Conservation (phyloP, 2,329 filamentous ascomycete genomes). For the Sporothrix brunneoviolacea region DNA sequence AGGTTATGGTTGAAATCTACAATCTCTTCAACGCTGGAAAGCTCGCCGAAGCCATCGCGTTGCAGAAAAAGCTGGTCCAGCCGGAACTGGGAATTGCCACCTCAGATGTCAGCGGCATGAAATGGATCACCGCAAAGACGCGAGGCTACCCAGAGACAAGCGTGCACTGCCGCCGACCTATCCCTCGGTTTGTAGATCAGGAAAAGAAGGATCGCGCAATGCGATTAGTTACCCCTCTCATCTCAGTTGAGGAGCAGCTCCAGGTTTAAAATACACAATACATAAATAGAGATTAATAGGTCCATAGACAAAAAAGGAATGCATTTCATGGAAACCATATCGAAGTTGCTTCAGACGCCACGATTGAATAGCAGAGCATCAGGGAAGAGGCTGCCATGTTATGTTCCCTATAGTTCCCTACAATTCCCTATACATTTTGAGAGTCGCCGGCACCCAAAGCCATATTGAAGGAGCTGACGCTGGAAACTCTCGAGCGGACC, state of each 20-base stretch:
- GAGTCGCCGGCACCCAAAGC: no score
- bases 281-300: no score
- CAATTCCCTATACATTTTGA: no score
- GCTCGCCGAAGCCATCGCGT: background rate
- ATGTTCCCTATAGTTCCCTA: no score
- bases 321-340: no score
- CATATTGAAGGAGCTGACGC: no score
- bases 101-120: background rate
- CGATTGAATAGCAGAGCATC: no score
- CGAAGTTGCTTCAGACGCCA: no score
- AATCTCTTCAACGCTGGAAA: background rate
- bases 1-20: background rate
- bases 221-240: background rate
- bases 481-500: no score
- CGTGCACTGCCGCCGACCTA: conserved; percentile 4
- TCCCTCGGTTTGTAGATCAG: background rate
- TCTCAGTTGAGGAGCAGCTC: background rate
- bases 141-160: background rate
- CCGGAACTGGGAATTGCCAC: conserved; percentile 1
- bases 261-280: no score
- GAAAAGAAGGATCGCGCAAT: background rate
- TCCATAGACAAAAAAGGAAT: no score
- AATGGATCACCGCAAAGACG: background rate
- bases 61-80: conserved; percentile 1
- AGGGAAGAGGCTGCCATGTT: no score